A percentile compares a stretch with the other conserved stretches of the same genome.
phyloP scores from a whole-genome alignment of 2,329 filamentous ascomycete genomes.

The Nemania diffusa region DNA sequence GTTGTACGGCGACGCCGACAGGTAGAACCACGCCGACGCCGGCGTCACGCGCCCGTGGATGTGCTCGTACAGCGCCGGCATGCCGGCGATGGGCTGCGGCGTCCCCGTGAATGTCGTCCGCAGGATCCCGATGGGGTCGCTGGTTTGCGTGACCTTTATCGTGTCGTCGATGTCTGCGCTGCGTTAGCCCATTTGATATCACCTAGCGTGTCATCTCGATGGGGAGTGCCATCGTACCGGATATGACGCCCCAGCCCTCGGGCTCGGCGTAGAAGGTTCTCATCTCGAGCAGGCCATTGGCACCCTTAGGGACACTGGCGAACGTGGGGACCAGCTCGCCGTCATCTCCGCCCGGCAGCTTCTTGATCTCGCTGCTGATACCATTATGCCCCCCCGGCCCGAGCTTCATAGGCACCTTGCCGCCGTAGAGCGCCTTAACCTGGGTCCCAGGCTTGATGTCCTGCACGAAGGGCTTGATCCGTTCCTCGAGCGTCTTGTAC shows the following conservation, averaged over 20 bases:
- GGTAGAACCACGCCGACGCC: conserved; percentile 86
- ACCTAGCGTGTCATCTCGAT: neutral
- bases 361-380: conserved; percentile 72
- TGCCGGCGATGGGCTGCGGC: conserved; percentile 76
- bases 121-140: conserved; percentile 82
- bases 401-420: conserved; percentile 60
- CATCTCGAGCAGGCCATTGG: conserved; percentile 68
- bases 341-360: conserved; percentile 58
- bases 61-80: conserved; percentile 83
- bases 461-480: conserved; percentile 82
- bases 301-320: conserved; percentile 62
- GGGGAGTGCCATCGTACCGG: conserved; percentile 58
- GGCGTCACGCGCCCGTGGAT: conserved; percentile 65
- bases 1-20: conserved; percentile 94
- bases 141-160: conserved; percentile 89
- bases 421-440: conserved; percentile 70
- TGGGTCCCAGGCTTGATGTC: conserved; percentile 76
- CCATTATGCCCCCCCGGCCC: conserved; percentile 79
- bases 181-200: conserved; percentile 21
- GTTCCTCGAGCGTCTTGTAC: conserved; percentile 69
- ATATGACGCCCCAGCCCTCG: conserved; percentile 86
- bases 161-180: conserved; percentile 87
- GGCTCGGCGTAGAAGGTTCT: conserved; percentile 79
- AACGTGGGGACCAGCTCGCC: conserved; percentile 59
- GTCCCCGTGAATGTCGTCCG: conserved; percentile 83